A percentile compares a stretch with the other conserved stretches of the same genome.
Conservation (phyloP, 495 filamentous ascomycete species). For the Niebla homalea region DNA sequence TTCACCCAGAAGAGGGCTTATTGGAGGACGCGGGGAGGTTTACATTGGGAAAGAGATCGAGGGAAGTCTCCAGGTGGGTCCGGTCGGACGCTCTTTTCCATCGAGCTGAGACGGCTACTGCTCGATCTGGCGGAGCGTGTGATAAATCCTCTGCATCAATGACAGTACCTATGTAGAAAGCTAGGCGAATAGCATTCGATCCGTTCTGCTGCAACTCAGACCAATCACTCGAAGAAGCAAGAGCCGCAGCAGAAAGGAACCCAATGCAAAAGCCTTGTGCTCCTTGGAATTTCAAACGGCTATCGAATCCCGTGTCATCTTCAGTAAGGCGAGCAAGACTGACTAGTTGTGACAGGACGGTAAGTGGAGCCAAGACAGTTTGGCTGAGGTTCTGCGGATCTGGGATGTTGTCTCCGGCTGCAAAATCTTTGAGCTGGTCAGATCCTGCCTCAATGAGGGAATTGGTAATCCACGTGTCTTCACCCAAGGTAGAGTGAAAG, state of each 20-base stretch:
- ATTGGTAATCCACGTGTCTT: not conserved
- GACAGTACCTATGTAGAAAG: slow-evolving; percentile 24
- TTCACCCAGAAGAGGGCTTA: too few relatives aligned
- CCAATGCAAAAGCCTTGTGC: slow-evolving; percentile 26
- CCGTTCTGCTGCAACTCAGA: slow-evolving; percentile 17
- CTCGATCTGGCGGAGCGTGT: not conserved
- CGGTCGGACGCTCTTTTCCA: slow-evolving; percentile 16
- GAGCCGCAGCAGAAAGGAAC: slow-evolving; percentile 23
- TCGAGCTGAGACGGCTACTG: slow-evolving; percentile 16
- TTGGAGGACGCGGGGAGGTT: not conserved
- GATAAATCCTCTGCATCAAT: slow-evolving; percentile 25
- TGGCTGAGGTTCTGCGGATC: not conserved
- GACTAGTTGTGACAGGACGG: not conserved
- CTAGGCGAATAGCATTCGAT: slow-evolving; percentile 23
- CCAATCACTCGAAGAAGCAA: slow-evolving; percentile 15
- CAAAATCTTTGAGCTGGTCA: not conserved
- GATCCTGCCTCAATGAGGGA: not conserved
- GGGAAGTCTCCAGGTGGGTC: not conserved
- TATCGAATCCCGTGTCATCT: not conserved
- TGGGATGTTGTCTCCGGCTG: not conserved
- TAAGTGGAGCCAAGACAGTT: not conserved
- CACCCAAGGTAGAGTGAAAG: not conserved
- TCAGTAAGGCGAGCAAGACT: not conserved
- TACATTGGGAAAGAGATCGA: slow-evolving; percentile 5
- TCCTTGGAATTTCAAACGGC: not conserved